Evolutionary conservation across 2,329 filamentous ascomycete genomes (phyloP), one percentile per base, ranked within the genome.

Genomic region (Claviceps spartinae): DNA sequence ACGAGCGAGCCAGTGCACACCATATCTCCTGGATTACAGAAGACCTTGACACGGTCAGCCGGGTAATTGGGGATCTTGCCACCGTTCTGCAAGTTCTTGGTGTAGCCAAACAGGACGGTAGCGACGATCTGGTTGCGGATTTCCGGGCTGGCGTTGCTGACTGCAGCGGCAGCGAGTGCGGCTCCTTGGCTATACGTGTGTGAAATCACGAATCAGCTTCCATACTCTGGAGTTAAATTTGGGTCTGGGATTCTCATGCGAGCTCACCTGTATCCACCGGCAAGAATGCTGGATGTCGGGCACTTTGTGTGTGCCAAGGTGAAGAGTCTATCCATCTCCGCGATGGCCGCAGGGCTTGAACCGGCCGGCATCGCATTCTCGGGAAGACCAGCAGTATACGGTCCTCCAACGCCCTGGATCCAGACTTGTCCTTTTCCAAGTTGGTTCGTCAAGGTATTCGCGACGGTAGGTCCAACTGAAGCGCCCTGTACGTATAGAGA

Each of bases 351-450:
- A 4, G 45, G 44, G 38, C 62, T 61, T 1, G 70, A 71, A 41
- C 70, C 69, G 1, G 60, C 55, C 3, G 68, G 65, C 1, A 70
- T 61, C 41, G 64, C 60, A 54, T 73, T 73, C 24, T 63, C 61
- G 1, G 57, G 51, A 0, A 72, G 43, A 1, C 56, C 56, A 0
- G 69, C 71, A 1, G 52, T 59, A 59, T 75, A 75, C 2, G 62
- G 55, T 24, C 62, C 63, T 5, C 67, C 67, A 14, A 75, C 69
- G 14, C 72, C 72, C 56, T 75, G 72, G 22, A 72, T 65, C 67
- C 67, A 69, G 53, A 71, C 55, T 18, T 59, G 53, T 8, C 46
- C 51, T 16, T 7, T 43, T 47, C 62, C 60, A 36, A 63, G 65
- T 30, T 53, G 51, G 22, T 49, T 48, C 44, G 65, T 60, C 0